Conservation (phyloP, 2,329 filamentous ascomycete species). For the Ophiostoma novo-ulmi region DNA sequence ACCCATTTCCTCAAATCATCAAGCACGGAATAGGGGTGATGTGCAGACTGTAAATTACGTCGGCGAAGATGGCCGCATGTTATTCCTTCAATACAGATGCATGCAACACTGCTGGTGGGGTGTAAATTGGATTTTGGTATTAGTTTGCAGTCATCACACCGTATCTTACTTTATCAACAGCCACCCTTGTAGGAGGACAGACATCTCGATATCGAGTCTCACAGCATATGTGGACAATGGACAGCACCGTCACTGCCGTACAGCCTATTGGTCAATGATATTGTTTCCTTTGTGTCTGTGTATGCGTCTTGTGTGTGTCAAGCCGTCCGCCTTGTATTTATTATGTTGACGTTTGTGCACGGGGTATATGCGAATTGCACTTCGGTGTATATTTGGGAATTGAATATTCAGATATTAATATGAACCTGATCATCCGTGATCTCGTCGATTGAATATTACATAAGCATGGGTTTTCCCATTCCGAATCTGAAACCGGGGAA, state of each 20-base stretch:
- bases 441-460: neutral
- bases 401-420: neutral
- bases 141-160: neutral
- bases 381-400: neutral
- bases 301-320: neutral
- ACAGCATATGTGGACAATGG: constrained; percentile 3
- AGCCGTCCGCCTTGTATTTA: neutral
- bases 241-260: neutral
- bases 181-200: neutral
- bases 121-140: constrained; percentile 1
- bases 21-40: constrained; percentile 7
- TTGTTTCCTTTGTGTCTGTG: neutral
- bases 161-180: neutral
- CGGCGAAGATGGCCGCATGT: constrained; percentile 6
- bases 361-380: neutral
- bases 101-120: constrained; percentile 9
- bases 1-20: neutral
- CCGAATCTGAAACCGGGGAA: constrained; percentile 6
- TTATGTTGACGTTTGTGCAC: neutral
- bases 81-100: neutral
- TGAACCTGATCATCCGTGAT: neutral
- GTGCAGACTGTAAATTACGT: constrained; percentile 12
- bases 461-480: neutral
- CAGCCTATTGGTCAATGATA: constrained; percentile 3
- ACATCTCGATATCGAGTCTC: constrained; percentile 3